Percentiles rank a stretch among this genome's conserved stretches.
Conservation (phyloP, 164 flowering plant species). For the Cinnamomum chago region DNA sequence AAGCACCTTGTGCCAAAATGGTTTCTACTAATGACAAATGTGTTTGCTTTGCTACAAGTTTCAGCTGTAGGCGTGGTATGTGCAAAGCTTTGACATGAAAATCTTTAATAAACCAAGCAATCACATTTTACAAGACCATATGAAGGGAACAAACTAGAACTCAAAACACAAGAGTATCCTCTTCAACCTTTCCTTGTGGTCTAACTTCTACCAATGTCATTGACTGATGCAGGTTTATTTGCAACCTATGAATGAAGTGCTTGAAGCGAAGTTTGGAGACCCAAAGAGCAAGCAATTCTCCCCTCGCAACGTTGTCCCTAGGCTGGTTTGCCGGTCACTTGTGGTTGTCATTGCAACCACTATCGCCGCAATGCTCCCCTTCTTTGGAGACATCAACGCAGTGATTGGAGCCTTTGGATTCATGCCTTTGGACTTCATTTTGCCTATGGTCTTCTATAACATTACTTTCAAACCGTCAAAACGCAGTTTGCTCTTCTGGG, state of each 20-base stretch:
- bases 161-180: too few relatives aligned
- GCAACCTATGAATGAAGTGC: slow-evolving; percentile 80
- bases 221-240: slow-evolving; percentile 51
- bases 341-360: slow-evolving; percentile 49
- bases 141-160: too few relatives aligned
- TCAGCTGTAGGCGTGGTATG: slow-evolving; percentile 72
- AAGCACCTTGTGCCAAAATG: slow-evolving; percentile 55
- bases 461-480: slow-evolving; percentile 66
- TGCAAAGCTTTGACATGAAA: not conserved
- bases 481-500: slow-evolving; percentile 41
- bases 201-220: not conserved
- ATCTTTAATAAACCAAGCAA: too few relatives aligned
- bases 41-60: slow-evolving; percentile 59
- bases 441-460: slow-evolving; percentile 77
- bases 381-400: slow-evolving; percentile 80
- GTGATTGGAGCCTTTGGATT: slow-evolving; percentile 76
- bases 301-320: slow-evolving; percentile 55
- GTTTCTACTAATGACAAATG: slow-evolving; percentile 57
- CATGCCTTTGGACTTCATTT: slow-evolving; percentile 69
- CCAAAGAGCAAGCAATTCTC: slow-evolving; percentile 53
- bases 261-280: slow-evolving; percentile 53
- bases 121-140: too few relatives aligned
- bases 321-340: slow-evolving; percentile 53
- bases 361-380: slow-evolving; percentile 85
- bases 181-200: too few relatives aligned